phyloP scores from a whole-genome alignment of 73 alveolate species.

The Urostyla sp. region DNA sequence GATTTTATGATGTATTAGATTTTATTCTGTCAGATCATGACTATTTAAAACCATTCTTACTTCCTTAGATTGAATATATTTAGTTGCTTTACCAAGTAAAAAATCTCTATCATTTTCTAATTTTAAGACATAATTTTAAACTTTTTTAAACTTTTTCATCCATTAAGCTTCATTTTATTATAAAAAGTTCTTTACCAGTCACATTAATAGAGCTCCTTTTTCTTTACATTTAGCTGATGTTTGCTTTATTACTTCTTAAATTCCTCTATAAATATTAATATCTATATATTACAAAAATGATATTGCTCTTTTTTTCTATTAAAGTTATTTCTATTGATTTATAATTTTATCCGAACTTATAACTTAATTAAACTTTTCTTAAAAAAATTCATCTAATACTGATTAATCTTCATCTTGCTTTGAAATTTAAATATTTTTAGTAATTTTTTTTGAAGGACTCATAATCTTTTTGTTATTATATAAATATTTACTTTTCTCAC shows the following conservation, averaged over 20 bases:
- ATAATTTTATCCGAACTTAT: not conserved
- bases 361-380: constrained; percentile 2
- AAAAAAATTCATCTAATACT: constrained; percentile 9
- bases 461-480: not conserved
- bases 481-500: not conserved
- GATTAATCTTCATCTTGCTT: not conserved
- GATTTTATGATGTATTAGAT: constrained; percentile 39
- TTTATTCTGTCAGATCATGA: not conserved
- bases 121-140: constrained; percentile 1
- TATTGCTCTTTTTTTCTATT: constrained; percentile 24
- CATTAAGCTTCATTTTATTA: constrained; percentile 11
- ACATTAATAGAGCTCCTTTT: constrained; percentile 18
- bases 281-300: constrained; percentile 10
- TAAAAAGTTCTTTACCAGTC: constrained; percentile 11
- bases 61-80: not conserved
- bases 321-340: constrained; percentile 1
- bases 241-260: constrained; percentile 31
- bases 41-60: not conserved
- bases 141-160: constrained; percentile 21
- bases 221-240: constrained; percentile 38
- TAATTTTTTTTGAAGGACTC: not conserved
- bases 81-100: constrained; percentile 22
- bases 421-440: not conserved
- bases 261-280: constrained; percentile 5
- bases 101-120: constrained; percentile 39